A percentile compares a stretch with the other conserved stretches of the same genome.
Evolutionary conservation across 2,329 filamentous ascomycete genomes (phyloP).

Genomic region (Xylaria polymorpha): DNA sequence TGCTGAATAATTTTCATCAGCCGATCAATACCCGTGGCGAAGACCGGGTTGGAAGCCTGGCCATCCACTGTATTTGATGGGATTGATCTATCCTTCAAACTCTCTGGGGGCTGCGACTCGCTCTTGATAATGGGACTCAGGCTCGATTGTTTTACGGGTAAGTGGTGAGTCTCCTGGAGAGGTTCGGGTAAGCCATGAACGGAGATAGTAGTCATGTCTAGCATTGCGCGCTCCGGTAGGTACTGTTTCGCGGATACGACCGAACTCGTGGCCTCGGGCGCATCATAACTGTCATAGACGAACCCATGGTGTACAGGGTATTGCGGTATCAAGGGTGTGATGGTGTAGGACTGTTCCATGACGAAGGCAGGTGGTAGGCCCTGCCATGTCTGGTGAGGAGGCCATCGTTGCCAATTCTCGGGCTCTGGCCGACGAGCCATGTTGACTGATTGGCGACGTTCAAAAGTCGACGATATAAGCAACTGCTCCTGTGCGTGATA

Average conservation of each 20-base stretch:
- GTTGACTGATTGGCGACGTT: conserved; percentile 10
- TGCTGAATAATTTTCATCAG: conserved; percentile 90
- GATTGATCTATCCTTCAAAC: conserved; percentile 52
- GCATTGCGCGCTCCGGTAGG: conserved; percentile 26
- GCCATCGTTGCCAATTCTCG: conserved; percentile 66
- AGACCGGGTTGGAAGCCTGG: conserved; percentile 66
- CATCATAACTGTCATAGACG: conserved; percentile 33
- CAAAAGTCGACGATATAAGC: conserved; percentile 18
- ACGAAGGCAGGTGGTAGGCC: conserved; percentile 61
- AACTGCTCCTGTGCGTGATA: conserved; percentile 17
- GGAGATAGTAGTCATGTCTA: conserved; percentile 28
- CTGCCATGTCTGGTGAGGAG: conserved; percentile 60
- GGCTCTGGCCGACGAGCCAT: conserved; percentile 34
- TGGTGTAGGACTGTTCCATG: conserved; percentile 58
- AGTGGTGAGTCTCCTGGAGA: conserved; percentile 19
- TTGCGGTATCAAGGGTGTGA: conserved; percentile 54
- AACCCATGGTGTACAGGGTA: conserved; percentile 34
- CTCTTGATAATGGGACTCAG: conserved; percentile 38
- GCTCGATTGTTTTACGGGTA: conserved; percentile 26
- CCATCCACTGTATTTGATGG: conserved; percentile 60
- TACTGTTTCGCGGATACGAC: conserved; percentile 34
- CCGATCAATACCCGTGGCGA: conserved; percentile 85
- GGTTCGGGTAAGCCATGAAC: conserved; percentile 19
- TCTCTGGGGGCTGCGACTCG: conserved; percentile 31
- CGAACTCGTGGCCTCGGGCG: conserved; percentile 22